Conservation (phyloP, 2,329 filamentous ascomycete species). For the Hypomyces perniciosus region DNA sequence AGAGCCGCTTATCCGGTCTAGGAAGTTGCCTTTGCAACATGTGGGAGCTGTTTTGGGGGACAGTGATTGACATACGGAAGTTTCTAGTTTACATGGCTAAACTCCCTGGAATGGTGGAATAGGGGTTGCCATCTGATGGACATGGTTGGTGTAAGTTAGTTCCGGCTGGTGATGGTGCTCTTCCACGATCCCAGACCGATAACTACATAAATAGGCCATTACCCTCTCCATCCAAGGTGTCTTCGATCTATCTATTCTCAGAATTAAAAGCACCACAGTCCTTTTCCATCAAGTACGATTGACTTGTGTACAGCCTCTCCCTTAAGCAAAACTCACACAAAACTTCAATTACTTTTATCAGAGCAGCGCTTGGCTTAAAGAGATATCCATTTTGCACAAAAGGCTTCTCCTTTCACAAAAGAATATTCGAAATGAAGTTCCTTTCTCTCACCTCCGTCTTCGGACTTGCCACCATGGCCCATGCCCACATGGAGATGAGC, state of each 20-base stretch:
- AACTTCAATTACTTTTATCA: neutral
- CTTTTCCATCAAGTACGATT: neutral
- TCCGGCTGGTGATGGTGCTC: neutral
- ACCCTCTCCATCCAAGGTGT: neutral
- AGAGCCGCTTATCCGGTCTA: neutral
- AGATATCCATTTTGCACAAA: neutral
- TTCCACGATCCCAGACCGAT: neutral
- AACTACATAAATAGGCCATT: neutral
- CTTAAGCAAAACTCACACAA: neutral
- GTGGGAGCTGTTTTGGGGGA: neutral
- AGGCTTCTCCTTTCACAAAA: neutral
- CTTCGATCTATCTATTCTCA: neutral
- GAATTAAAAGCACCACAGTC: neutral
- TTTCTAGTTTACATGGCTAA: neutral
- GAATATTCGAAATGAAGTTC: constrained; percentile 8
- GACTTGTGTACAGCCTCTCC: neutral
- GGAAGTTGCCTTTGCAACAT: neutral
- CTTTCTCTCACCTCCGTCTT: constrained; percentile 8
- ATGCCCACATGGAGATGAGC: constrained; percentile 47
- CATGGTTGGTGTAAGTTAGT: neutral
- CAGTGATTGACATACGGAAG: neutral
- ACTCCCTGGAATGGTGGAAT: neutral
- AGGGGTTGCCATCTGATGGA: neutral
- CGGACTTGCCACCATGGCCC: constrained; percentile 6
- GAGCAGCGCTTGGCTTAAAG: neutral